These are phyloP conservation scores for Metarhizium robertsii DNA, from an alignment of 2,329 filamentous ascomycete species.

Conservation along the genomic window DNA sequence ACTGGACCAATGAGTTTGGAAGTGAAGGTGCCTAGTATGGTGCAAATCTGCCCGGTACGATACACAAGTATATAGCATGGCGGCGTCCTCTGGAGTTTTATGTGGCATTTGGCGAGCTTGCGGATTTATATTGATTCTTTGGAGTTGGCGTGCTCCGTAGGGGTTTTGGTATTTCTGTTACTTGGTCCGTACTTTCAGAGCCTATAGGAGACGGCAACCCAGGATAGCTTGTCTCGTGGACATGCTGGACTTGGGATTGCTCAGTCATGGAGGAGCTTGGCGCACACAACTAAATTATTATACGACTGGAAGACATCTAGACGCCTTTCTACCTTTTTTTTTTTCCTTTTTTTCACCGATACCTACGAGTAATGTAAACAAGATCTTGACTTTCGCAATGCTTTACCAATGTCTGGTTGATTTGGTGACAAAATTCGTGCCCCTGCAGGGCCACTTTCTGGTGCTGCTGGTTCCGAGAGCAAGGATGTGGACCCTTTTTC, in stretches of 20 bases:
- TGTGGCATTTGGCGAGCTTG: slow-evolving; percentile 12
- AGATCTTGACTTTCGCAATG: no score
- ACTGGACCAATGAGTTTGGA: slow-evolving; percentile 95
- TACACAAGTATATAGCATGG: slow-evolving; percentile 13
- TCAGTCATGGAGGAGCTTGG: not conserved
- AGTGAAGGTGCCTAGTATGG: slow-evolving; percentile 62
- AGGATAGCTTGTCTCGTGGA: not conserved
- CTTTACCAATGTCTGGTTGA: no score
- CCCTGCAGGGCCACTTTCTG: not conserved
- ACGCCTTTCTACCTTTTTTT: not conserved
- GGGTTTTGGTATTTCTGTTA: not conserved
- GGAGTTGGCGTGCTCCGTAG: not conserved
- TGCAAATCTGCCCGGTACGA: slow-evolving; percentile 5
- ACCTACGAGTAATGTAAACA: not conserved
- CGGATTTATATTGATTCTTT: slow-evolving; percentile 8
- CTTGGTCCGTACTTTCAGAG: not conserved
- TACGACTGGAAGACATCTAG: not conserved
- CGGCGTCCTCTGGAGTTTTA: slow-evolving; percentile 22
- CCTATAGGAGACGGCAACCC: not conserved
- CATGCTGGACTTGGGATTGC: no score
- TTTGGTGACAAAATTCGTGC: no score
- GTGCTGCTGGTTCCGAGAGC: no score
- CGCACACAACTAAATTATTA: not conserved
- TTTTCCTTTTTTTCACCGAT: not conserved
- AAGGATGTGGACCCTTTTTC: no score